Conservation (phyloP, 2,329 filamentous ascomycete genomes). For the Madurella fahalii region DNA sequence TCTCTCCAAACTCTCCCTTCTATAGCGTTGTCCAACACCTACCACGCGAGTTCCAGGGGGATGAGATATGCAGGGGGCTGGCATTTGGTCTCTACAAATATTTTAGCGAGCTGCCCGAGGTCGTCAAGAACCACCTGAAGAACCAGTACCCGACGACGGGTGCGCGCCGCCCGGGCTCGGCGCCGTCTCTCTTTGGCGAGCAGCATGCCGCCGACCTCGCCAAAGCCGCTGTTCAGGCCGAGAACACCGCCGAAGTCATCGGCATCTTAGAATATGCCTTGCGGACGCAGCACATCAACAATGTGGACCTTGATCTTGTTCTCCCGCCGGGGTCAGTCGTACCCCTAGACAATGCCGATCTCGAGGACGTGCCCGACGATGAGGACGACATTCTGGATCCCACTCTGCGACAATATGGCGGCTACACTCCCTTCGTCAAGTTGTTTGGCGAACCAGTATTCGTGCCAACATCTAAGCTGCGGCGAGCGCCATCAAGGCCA, state of each 20-base stretch:
- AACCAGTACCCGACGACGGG: conserved; percentile 51
- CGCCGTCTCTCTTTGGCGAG: conserved; percentile 74
- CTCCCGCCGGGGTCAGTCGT: conserved; percentile 73
- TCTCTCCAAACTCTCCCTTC: conserved; percentile 87
- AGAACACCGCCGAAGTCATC: conserved; percentile 70
- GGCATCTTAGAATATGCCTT: conserved; percentile 70
- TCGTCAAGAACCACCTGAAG: conserved; percentile 68
- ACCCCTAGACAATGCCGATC: conserved; percentile 56
- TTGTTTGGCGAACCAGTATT: conserved; percentile 81
- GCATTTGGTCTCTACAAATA: conserved; percentile 94
- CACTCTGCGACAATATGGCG: conserved; percentile 66
- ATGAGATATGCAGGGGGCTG: conserved; percentile 85
- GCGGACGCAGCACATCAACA: conserved; percentile 75
- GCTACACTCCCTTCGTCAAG: conserved; percentile 71
- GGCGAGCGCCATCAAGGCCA: conserved; percentile 81
- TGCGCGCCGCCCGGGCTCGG: conserved; percentile 58
- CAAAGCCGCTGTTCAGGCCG: conserved; percentile 75
- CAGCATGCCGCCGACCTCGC: conserved; percentile 91
- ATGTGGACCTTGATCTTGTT: conserved; percentile 83
- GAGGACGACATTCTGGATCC: conserved; percentile 65
- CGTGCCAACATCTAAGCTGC: conserved; percentile 77
- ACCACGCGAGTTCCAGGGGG: conserved; percentile 89
- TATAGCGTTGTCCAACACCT: conserved; percentile 88
- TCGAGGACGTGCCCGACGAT: conserved; percentile 56
- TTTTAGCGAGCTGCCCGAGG: conserved; percentile 78